Conservation (phyloP, 2,329 filamentous ascomycete genomes). For the Dactylellina haptotyla region DNA sequence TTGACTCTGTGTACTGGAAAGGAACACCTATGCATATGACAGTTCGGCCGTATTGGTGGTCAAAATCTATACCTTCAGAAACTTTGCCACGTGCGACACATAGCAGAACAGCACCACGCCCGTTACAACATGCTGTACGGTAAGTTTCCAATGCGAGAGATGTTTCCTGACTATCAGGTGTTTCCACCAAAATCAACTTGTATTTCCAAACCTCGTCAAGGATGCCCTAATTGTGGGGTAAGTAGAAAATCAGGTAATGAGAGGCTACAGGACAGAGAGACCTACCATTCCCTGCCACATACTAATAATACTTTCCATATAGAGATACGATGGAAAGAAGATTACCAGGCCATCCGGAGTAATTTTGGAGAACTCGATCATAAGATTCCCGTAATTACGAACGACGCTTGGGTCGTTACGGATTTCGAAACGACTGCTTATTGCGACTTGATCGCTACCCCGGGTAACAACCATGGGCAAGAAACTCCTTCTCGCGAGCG, state of each 20-base stretch:
- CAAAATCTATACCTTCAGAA: slow-evolving; percentile 97
- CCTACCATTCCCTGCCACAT: slow-evolving; percentile 94
- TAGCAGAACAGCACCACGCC: slow-evolving; percentile 88
- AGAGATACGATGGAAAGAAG: slow-evolving; percentile 97
- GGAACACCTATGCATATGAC: slow-evolving; percentile 97
- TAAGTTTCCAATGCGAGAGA: slow-evolving; percentile 95
- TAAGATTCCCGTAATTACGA: slow-evolving; percentile 89
- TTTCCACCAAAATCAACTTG: slow-evolving; percentile 97
- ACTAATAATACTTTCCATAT: slow-evolving; percentile 99
- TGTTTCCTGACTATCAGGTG: slow-evolving; percentile 95
- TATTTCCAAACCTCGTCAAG: slow-evolving; percentile 99
- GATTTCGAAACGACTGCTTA: slow-evolving; percentile 93
- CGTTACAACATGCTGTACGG: slow-evolving; percentile 96
- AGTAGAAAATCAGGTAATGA: background rate
- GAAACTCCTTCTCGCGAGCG: slow-evolving; percentile 91
- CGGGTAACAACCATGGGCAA: slow-evolving; percentile 97
- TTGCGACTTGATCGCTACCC: slow-evolving; percentile 90
- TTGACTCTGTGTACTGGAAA: slow-evolving; percentile 98
- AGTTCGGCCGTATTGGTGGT: slow-evolving; percentile 96
- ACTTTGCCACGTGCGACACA: slow-evolving; percentile 98
- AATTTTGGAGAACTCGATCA: slow-evolving; percentile 94
- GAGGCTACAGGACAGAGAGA: background rate
- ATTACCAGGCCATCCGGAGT: slow-evolving; percentile 98
- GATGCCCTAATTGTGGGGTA: slow-evolving; percentile 69
- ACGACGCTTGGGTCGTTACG: slow-evolving; percentile 97